Evolutionary conservation across 345 rosid genomes (phyloP).

Genomic region (Arabidopsis thaliana): DNA sequence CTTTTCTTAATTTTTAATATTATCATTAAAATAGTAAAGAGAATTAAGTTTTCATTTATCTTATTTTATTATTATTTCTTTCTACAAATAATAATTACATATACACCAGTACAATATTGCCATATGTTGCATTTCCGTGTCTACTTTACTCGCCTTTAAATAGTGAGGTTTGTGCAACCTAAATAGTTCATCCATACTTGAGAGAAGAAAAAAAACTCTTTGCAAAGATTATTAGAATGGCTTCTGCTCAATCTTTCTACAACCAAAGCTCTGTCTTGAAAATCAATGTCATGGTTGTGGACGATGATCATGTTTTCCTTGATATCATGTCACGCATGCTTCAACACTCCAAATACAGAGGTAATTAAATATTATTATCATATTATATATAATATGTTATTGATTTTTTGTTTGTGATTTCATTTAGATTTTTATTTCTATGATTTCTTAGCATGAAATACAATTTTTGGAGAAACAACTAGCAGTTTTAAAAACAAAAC

Average conservation of each 20-base stretch:
- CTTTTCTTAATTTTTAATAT: slow-evolving; percentile 18
- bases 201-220: not conserved
- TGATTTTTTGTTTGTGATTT: not conserved
- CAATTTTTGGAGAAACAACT: not conserved
- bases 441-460: not conserved
- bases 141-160: slow-evolving; percentile 36
- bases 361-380: slow-evolving; percentile 41
- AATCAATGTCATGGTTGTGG: slow-evolving; percentile 62
- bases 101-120: slow-evolving; percentile 32
- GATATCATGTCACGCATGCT: slow-evolving; percentile 59
- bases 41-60: slow-evolving; percentile 10
- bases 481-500: no score
- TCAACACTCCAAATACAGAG: slow-evolving; percentile 47
- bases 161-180: slow-evolving; percentile 26
- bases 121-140: slow-evolving; percentile 36
- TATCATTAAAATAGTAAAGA: slow-evolving; percentile 26
- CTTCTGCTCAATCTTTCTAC: slow-evolving; percentile 31
- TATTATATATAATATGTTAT: not conserved
- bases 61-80: slow-evolving; percentile 34
- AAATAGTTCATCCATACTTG: slow-evolving; percentile 16
- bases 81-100: slow-evolving; percentile 27
- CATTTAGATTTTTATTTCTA: not conserved
- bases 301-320: slow-evolving; percentile 65
- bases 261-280: slow-evolving; percentile 37
- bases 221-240: slow-evolving; percentile 35